Evolutionary conservation across 2,329 filamentous ascomycete genomes (phyloP).

Genomic region (Xylaria arbuscula): DNA sequence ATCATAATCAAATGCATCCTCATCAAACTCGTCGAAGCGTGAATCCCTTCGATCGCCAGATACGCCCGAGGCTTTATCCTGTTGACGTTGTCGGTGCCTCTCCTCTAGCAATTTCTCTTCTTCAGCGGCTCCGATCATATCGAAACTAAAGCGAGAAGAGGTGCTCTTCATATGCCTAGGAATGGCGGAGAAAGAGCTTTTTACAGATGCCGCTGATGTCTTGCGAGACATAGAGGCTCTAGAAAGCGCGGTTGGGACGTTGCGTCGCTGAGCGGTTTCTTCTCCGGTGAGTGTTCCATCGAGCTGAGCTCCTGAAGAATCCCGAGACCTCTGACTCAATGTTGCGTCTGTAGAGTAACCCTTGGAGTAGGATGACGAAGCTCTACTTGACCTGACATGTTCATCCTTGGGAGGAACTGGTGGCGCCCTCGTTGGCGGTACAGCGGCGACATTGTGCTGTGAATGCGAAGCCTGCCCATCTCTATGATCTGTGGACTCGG

Average conservation of each 20-base stretch:
- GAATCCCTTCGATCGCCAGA: constrained; percentile 58
- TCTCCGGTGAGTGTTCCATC: constrained; percentile 30
- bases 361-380: constrained; percentile 52
- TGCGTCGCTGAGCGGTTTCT: constrained; percentile 39
- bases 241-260: constrained; percentile 49
- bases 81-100: constrained; percentile 73
- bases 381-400: constrained; percentile 44
- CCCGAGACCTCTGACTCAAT: constrained; percentile 41
- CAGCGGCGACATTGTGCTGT: constrained; percentile 15
- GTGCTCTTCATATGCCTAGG: constrained; percentile 79
- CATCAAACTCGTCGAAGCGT: constrained; percentile 71
- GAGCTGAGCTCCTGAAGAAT: constrained; percentile 27
- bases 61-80: constrained; percentile 66
- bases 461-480: constrained; percentile 38
- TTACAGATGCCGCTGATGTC: constrained; percentile 61
- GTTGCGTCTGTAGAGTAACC: constrained; percentile 46
- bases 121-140: constrained; percentile 77
- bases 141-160: constrained; percentile 84
- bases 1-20: constrained; percentile 70
- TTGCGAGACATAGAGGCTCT: constrained; percentile 62
- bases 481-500: constrained; percentile 39
- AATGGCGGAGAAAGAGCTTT: constrained; percentile 60
- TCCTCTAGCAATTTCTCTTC: constrained; percentile 78
- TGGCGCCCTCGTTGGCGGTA: constrained; percentile 44
- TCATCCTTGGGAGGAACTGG: constrained; percentile 56